Evolutionary conservation across 495 filamentous ascomycete genomes (phyloP), one percentile per base, ranked within the genome.

Genomic region (Physcia stellaris): DNA sequence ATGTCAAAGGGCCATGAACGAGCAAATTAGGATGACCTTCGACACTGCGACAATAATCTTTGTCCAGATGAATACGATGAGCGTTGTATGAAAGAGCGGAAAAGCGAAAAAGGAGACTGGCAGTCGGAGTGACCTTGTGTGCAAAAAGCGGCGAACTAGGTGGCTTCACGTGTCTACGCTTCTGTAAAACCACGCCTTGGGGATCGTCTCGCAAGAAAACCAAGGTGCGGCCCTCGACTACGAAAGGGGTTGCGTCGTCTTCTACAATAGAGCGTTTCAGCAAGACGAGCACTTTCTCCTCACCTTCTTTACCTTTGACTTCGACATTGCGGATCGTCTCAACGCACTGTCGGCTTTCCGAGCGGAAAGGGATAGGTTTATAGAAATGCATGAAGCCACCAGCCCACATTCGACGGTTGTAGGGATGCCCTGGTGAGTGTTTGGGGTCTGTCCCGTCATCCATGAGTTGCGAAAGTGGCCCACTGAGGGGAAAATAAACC

Each of bases 51-150:
- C 75, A 75, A 58, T 84, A 93, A 12, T 62, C 40, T 3, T 65
- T 70, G 53, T 93, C 82, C n/a, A 90, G 66, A 49, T 94, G 86
- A 40, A 93, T 92, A 4, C 66, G 60, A 52, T 93, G 86, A 4
- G 83, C 80, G 55, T 94, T 94, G 67, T 80, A 85, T 4, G 79
- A 85, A 13, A 94, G 67, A 0, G 83, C 83, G 21, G 77, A 83
- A 60, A 80, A 93, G n/a, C 83, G 75, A 58, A 86, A 88, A 21
- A 94, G 70, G 0, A 93, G 64, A 17, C 67, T 59, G 3, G 67
- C 59, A 12, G 74, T 76, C 0, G 83, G 83, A 0, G 50, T 61
- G 12, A 92, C 60, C 1, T 56, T 60, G 51, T 80, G 69, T 13
- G 62, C 67, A 47, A 78, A 77, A n/a, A 71, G 62, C 3, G 79